phyloP scores from a whole-genome alignment of 2,329 filamentous ascomycete species.

The Tolypocladium album region DNA sequence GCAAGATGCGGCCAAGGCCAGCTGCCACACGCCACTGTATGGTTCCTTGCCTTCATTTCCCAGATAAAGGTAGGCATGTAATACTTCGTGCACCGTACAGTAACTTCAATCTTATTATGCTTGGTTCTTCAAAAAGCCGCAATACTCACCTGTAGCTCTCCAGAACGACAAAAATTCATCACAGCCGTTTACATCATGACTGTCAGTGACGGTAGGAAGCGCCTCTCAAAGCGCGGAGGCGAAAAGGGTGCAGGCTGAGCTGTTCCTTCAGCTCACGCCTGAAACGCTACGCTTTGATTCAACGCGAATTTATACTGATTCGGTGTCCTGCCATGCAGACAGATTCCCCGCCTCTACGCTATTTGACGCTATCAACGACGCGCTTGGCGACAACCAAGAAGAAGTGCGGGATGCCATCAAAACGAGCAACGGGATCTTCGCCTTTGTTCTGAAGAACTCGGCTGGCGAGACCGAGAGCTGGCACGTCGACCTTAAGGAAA shows the following conservation, averaged over 20 bases:
- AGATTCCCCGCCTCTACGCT: slow-evolving; percentile 82
- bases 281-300: too few relatives aligned
- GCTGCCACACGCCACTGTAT: background rate
- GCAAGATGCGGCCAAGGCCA: background rate
- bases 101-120: too few relatives aligned
- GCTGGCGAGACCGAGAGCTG: slow-evolving; percentile 72
- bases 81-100: background rate
- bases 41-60: background rate
- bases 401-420: slow-evolving; percentile 84
- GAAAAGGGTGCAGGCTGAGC: too few relatives aligned
- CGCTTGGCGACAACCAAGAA: slow-evolving; percentile 56
- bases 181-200: background rate
- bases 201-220: background rate
- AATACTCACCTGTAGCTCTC: too few relatives aligned
- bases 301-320: background rate
- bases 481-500: slow-evolving; percentile 93
- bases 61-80: background rate
- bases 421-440: slow-evolving; percentile 76
- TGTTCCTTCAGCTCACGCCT: too few relatives aligned
- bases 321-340: slow-evolving; percentile 33
- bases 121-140: too few relatives aligned
- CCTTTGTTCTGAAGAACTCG: slow-evolving; percentile 84
- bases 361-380: slow-evolving; percentile 76
- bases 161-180: too few relatives aligned
- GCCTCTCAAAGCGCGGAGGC: background rate